These are phyloP conservation scores for Kondoa malvinella DNA, from an alignment of 768 basidiomycete genomes.

Conservation along the genomic window DNA sequence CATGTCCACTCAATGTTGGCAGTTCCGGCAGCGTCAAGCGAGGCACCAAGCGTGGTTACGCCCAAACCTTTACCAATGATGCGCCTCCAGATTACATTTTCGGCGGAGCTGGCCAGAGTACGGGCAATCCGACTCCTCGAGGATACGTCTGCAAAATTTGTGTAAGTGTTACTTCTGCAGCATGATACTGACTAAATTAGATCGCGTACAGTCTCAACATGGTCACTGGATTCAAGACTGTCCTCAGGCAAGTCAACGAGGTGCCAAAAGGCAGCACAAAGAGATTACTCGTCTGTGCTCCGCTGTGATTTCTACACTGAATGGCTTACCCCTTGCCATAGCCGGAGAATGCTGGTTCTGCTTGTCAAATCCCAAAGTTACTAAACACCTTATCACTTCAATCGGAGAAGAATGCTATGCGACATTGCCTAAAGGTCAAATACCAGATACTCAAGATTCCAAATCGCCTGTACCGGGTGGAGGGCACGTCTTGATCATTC, in stretches of 20 bases:
- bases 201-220: constrained; percentile 13
- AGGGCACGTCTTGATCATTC: constrained; percentile 84
- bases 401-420: constrained; percentile 89
- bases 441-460: constrained; percentile 52
- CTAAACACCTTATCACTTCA: constrained; percentile 89
- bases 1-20: constrained; percentile 25
- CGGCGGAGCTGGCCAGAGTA: constrained; percentile 36
- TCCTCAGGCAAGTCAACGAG: constrained; percentile 43
- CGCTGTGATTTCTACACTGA: neutral
- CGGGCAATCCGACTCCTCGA: constrained; percentile 59
- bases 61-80: constrained; percentile 24
- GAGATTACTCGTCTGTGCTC: constrained; percentile 57
- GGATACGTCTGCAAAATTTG: constrained; percentile 87
- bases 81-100: constrained; percentile 29
- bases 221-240: constrained; percentile 78
- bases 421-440: constrained; percentile 89
- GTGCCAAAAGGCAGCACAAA: constrained; percentile 46
- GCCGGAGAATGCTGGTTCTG: constrained; percentile 98
- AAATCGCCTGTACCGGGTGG: constrained; percentile 64
- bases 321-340: constrained; percentile 28
- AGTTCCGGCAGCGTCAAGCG: constrained; percentile 24
- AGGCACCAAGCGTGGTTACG: constrained; percentile 31
- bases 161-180: constrained; percentile 41
- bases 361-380: constrained; percentile 76
- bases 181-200: neutral